Conservation (phyloP, 176 grass and related monocot genomes). For the Ampelocalamus luodianensis region DNA sequence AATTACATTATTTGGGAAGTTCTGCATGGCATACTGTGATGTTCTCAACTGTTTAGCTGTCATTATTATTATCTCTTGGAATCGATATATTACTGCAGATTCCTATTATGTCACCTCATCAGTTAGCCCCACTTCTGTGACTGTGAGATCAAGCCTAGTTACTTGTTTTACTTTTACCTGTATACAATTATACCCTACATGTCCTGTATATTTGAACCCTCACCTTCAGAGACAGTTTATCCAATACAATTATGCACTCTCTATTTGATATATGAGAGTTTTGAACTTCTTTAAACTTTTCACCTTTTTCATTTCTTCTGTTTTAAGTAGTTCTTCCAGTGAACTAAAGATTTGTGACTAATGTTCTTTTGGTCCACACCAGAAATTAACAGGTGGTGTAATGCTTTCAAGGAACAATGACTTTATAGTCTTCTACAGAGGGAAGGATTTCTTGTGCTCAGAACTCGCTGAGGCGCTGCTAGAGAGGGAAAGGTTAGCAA, state of each 20-base stretch:
- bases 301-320: conserved; percentile 27
- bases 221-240: conserved; percentile 11
- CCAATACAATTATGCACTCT: background rate
- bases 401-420: conserved; percentile 94
- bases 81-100: background rate
- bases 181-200: background rate
- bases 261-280: background rate
- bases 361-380: conserved; percentile 41
- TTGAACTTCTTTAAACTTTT: conserved; percentile 18
- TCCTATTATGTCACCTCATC: background rate
- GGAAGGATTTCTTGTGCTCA: conserved; percentile 87
- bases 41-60: background rate
- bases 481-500: conserved; percentile 83
- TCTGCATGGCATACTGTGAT: background rate
- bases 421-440: conserved; percentile 95
- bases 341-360: background rate
- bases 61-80: background rate
- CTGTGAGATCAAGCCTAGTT: background rate
- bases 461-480: conserved; percentile 69
- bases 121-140: background rate
- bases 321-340: conserved; percentile 32
- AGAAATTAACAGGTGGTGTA: conserved; percentile 90
- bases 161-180: background rate
- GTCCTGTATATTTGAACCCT: conserved; percentile 7
- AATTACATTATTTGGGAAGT: background rate